A percentile compares a stretch with the other conserved stretches of the same genome.
These are phyloP conservation scores for Taphrina confusa DNA, from an alignment of 1,139 yeast species.

Conservation along the genomic window DNA sequence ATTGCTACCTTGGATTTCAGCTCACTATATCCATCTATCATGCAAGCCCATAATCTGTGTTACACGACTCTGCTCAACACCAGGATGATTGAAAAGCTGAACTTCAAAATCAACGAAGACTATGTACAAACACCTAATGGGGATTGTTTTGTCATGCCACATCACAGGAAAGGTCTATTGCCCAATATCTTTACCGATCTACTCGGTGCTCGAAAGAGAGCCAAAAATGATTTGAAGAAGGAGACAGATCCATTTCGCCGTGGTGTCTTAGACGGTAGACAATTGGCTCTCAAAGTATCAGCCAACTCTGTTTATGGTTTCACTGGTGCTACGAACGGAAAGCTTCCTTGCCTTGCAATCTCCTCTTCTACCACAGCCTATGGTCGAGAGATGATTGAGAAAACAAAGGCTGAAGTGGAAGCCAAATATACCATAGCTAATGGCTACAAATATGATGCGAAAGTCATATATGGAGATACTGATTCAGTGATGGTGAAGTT, in stretches of 20 bases:
- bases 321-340: slow-evolving; percentile 98
- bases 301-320: slow-evolving; percentile 99
- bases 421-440: slow-evolving; percentile 72
- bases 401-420: slow-evolving; percentile 84
- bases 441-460: slow-evolving; percentile 79
- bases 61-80: slow-evolving; percentile 82
- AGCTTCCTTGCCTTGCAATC: slow-evolving; percentile 91
- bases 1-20: slow-evolving; percentile 98
- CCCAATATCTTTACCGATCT: slow-evolving; percentile 91
- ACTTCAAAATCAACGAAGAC: slow-evolving; percentile 68
- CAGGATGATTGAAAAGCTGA: slow-evolving; percentile 65
- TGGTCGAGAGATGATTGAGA: slow-evolving; percentile 96
- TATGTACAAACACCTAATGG: slow-evolving; percentile 89
- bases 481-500: slow-evolving; percentile 99
- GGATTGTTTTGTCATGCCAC: slow-evolving; percentile 74
- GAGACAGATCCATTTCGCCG: slow-evolving; percentile 93
- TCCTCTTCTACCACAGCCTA: slow-evolving; percentile 94
- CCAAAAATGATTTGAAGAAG: slow-evolving; percentile 82
- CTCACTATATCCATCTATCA: slow-evolving; percentile 94
- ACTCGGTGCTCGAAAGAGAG: slow-evolving; percentile 86
- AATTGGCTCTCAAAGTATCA: slow-evolving; percentile 89
- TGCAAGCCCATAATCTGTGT: slow-evolving; percentile 99
- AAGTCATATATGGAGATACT: slow-evolving; percentile 96
- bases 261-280: slow-evolving; percentile 95
- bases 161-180: slow-evolving; percentile 74